These are phyloP conservation scores for Phyllosticta capitalensis DNA, from an alignment of 2,329 filamentous ascomycete species.

Conservation along the genomic window DNA sequence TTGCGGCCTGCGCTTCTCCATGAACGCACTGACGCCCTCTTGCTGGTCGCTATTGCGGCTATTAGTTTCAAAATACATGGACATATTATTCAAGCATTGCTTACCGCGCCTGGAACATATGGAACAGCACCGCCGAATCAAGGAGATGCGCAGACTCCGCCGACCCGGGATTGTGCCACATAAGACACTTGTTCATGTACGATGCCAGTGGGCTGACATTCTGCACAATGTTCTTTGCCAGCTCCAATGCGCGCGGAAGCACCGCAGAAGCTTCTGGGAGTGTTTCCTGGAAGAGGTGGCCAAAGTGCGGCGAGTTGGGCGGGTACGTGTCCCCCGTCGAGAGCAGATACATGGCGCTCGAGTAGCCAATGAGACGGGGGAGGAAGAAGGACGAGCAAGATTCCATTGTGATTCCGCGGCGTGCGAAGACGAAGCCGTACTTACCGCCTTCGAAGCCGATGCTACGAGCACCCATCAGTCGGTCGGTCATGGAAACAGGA, in stretches of 20 bases:
- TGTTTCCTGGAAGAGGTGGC: slow-evolving; percentile 11
- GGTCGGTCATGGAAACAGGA: too few relatives aligned
- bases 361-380: slow-evolving; percentile 13
- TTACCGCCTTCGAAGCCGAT: neutral
- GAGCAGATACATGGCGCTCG: slow-evolving; percentile 10
- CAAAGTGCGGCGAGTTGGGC: slow-evolving; percentile 9
- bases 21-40: slow-evolving; percentile 9
- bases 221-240: slow-evolving; percentile 3
- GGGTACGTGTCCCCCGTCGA: slow-evolving; percentile 12
- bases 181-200: slow-evolving; percentile 11
- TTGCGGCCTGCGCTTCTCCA: slow-evolving; percentile 11
- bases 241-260: slow-evolving; percentile 6
- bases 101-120: slow-evolving; percentile 1
- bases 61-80: neutral
- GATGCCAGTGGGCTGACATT: slow-evolving; percentile 4
- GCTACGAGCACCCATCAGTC: neutral
- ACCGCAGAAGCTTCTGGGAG: neutral
- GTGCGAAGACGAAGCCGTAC: slow-evolving; percentile 13
- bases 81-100: neutral
- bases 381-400: slow-evolving; percentile 12
- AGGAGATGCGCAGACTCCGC: slow-evolving; percentile 12
- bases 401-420: slow-evolving; percentile 13
- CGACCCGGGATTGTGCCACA: slow-evolving; percentile 9
- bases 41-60: neutral
- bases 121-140: slow-evolving; percentile 9